These are phyloP conservation scores for Xerocomellus chrysenteron DNA, from an alignment of 768 basidiomycete species.

Conservation along the genomic window DNA sequence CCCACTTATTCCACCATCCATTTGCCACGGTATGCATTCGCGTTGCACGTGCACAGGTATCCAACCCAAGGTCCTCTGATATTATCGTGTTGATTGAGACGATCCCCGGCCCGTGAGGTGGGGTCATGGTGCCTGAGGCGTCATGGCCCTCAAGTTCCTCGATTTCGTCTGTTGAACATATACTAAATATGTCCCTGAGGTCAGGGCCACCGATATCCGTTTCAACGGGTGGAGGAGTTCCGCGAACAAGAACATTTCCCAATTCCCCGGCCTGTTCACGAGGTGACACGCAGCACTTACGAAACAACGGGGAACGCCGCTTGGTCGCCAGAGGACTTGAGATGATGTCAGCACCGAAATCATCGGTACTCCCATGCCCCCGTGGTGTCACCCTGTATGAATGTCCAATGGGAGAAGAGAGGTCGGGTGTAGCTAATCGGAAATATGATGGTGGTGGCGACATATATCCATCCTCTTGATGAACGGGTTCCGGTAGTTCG, in stretches of 20 bases:
- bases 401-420: conserved; percentile 63
- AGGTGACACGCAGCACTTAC: not conserved
- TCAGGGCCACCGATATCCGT: conserved; percentile 38
- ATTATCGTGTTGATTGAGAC: conserved; percentile 17
- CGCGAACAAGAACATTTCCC: conserved; percentile 27
- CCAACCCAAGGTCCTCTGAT: conserved; percentile 28
- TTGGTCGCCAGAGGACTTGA: conserved; percentile 32
- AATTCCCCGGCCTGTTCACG: not conserved
- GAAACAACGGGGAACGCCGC: conserved; percentile 14
- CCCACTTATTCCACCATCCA: conserved; percentile 57
- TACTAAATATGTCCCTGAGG: conserved; percentile 43
- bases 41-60: conserved; percentile 26
- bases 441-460: conserved; percentile 61
- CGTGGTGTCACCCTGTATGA: conserved; percentile 18
- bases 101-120: conserved; percentile 38
- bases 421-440: conserved; percentile 51
- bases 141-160: conserved; percentile 33
- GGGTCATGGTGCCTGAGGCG: conserved; percentile 31
- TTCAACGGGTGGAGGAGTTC: conserved; percentile 27
- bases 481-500: conserved; percentile 43
- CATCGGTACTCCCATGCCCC: conserved; percentile 25
- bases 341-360: conserved; percentile 51
- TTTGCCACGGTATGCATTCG: conserved; percentile 40
- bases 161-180: conserved; percentile 46
- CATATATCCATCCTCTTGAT: conserved; percentile 81